A percentile compares a stretch with the other conserved stretches of the same genome.
Evolutionary conservation across 108 stramenopile genomes (phyloP).

Genomic region (Thalassiosira profunda): DNA sequence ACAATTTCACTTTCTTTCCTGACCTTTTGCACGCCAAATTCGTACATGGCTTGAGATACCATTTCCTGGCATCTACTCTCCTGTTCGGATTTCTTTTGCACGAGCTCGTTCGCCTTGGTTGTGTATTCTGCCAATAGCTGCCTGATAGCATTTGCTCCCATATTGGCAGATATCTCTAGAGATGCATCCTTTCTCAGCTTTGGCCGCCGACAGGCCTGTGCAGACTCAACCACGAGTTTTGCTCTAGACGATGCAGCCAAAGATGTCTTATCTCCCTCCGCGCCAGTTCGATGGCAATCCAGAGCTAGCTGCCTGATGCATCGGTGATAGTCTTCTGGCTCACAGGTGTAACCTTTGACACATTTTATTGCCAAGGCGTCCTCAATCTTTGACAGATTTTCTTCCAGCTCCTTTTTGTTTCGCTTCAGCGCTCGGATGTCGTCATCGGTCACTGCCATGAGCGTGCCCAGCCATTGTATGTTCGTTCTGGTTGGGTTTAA

Average conservation of each 20-base stretch:
- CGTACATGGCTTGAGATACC: constrained; percentile 49
- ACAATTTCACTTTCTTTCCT: constrained; percentile 16
- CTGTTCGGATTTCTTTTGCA: constrained; percentile 14
- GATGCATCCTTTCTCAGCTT: constrained; percentile 67
- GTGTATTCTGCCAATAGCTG: constrained; percentile 25
- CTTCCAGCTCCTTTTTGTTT: constrained; percentile 40
- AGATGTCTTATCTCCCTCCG: constrained; percentile 2
- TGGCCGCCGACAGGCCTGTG: constrained; percentile 56
- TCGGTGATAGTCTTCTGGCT: constrained; percentile 59
- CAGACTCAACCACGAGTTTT: constrained; percentile 71
- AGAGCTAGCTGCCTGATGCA: constrained; percentile 51
- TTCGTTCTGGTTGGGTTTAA: constrained; percentile 72
- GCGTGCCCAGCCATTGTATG: constrained; percentile 68
- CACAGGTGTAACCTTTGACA: constrained; percentile 71
- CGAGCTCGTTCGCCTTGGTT: constrained; percentile 25
- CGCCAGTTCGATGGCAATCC: not conserved
- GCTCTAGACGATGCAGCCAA: too few relatives aligned
- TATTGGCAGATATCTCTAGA: constrained; percentile 55
- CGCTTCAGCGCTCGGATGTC: constrained; percentile 32
- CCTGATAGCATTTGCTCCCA: constrained; percentile 32
- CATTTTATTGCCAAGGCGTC: constrained; percentile 45
- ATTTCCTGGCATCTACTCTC: constrained; percentile 26
- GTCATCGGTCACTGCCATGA: constrained; percentile 56
- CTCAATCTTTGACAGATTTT: constrained; percentile 48
- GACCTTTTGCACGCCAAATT: constrained; percentile 60